Base-by-base conservation (phyloP, 148 eudicot genomes). In the Talinum fruticosum region DNA sequence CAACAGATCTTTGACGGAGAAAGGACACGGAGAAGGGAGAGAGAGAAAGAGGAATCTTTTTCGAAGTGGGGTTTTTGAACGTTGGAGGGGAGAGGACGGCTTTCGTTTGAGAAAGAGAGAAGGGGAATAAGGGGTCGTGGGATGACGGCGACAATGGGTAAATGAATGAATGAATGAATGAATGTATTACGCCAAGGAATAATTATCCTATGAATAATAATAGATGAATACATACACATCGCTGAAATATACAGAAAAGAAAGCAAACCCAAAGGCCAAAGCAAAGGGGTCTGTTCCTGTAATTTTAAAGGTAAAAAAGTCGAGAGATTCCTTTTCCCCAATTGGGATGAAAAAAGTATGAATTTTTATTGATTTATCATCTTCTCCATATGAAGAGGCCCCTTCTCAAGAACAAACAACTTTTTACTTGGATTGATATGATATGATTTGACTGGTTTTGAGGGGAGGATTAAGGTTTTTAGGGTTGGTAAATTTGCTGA, bases 11-110 rank as follows among this genome's bases (percentile, higher is more conserved):
- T 19, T 35, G 68, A 71, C 45, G 71, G 38, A 66, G 41, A n/a
- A 21, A 16, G 30, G 54, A 72, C n/a, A 41, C 44, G 19, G 36
- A 35, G 26, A 57, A n/a, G 26, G 4, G n/a, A 15, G 69, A 29
- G 37, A 35, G 49, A 5, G 15, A 12, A 57, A 54, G 37, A 29
- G 72, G 76, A 64, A 71, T 62, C 66, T 75, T 76, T 59, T 19
- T 41, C 2, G 75, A 29, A 34, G 57, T 64, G 59, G 80, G 78
- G 45, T 66, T 66, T 77, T 77, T 73, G 80, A 76, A 81, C 79
- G 79, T 81, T 77, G 81, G 29, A 65, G 66, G 12, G 44, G 32
- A 59, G 79, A 81, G 69, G 80, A 71, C 76, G 77, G 79, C 83
- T 75, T 80, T 80, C 23, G 65, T 1, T 21, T 28, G 59, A 69